Percentiles rank a stretch among this genome's conserved stretches.
These are phyloP conservation scores for Cardamine occulta DNA, from an alignment of 345 rosid species.

Conservation along the genomic window DNA sequence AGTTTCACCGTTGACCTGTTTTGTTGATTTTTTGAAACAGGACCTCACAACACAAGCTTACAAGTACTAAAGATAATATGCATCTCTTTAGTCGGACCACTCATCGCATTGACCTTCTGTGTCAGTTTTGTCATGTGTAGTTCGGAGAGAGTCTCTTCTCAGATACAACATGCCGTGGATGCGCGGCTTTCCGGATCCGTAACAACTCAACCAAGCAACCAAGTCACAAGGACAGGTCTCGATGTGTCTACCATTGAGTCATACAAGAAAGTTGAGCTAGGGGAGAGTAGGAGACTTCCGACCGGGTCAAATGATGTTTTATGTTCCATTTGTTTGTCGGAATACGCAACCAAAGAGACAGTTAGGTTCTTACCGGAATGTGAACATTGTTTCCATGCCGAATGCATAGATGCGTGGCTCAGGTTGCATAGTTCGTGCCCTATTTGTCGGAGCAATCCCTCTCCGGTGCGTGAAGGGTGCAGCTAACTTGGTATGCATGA, in stretches of 20 bases:
- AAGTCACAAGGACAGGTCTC: constrained; percentile 51
- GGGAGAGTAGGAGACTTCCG: constrained; percentile 68
- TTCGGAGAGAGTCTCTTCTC: constrained; percentile 8
- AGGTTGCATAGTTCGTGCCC: constrained; percentile 65
- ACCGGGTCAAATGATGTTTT: constrained; percentile 52
- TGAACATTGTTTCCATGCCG: constrained; percentile 72
- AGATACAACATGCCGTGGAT: constrained; percentile 17
- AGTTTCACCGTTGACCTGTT: constrained; percentile 22
- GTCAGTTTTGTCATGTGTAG: constrained; percentile 45
- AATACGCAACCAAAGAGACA: constrained; percentile 57
- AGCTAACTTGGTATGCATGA: constrained; percentile 21
- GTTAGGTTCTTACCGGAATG: constrained; percentile 69
- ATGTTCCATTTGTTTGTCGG: constrained; percentile 76
- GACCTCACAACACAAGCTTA: constrained; percentile 43
- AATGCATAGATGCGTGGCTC: constrained; percentile 80
- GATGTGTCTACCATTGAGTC: constrained; percentile 74
- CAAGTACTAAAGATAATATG: constrained; percentile 50
- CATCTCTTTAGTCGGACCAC: constrained; percentile 57
- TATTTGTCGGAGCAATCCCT: constrained; percentile 64
- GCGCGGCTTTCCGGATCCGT: constrained; percentile 30
- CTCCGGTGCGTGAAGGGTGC: constrained; percentile 31
- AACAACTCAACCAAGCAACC: constrained; percentile 35
- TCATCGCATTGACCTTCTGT: constrained; percentile 44
- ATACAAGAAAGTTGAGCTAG: constrained; percentile 64
- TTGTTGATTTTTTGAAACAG: constrained; percentile 31